Base-by-base conservation (phyloP, 1,284 basidiomycete genomes). In the Ganoderma lingzhi region DNA sequence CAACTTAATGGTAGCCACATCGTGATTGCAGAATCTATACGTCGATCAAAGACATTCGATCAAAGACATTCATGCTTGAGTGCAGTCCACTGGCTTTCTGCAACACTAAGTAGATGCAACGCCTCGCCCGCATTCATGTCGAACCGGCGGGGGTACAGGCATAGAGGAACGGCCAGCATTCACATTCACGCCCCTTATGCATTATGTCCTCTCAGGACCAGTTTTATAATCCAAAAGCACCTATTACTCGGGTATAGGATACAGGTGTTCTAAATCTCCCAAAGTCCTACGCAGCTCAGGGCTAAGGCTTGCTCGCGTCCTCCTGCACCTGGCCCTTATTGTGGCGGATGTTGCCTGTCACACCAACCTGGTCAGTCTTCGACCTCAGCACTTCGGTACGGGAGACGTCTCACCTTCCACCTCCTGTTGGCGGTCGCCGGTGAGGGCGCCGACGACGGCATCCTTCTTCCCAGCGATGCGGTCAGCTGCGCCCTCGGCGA, bases 381-480 rank as follows among this genome's bases (percentile, higher is more conserved):
- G n/a, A 51, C n/a, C 48, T 23, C 8, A 23, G 9, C 0, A 23
- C 0, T 51, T 2, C 48, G 10, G n/a, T 23, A 5, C 23, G 12
- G 4, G 8, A 9, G 28, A 30, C 2, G n/a, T 71, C 84, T 78
- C 77, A 85, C 91, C 91, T 35, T 82, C 64, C n/a, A 79, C 73
- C 77, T 93, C 86, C 78, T 93, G 87, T 39, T 83, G 70, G 76
- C 88, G 87, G 80, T 93, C 92, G 59, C 90, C 92, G 2, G 69
- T 73, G 48, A 76, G 48, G 28, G 73, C 75, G 32, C 75, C 73
- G 41, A 74, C 63, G 48, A 76, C 68, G 32, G 87, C 82, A 74
- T 93, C 90, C 73, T 87, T 88, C 83, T 93, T 93, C 69, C 93
- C 93, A 39, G 79, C 78, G 30, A 89, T 44, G 65, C 87, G 86